Percentiles rank a stretch among this genome's conserved stretches.
phyloP scores from a whole-genome alignment of 176 grass and related monocot species.

The Hsuehochloa calcarea region DNA sequence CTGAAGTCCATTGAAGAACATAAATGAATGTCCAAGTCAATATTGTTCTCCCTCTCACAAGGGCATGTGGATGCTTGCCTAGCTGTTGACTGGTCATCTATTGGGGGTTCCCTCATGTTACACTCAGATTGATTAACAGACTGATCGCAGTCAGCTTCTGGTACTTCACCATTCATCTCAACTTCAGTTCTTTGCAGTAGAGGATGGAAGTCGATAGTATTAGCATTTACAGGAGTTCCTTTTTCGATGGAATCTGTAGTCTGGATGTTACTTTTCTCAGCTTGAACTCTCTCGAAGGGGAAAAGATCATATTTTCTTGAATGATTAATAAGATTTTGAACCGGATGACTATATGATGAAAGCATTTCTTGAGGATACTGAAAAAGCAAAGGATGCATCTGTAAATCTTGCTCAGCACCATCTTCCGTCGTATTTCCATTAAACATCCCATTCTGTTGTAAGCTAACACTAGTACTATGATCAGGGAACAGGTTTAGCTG shows the following conservation, averaged over 20 bases:
- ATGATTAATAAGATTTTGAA: conserved; percentile 39
- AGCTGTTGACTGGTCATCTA: conserved; percentile 33
- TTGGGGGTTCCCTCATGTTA: conserved; percentile 34
- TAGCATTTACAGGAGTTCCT: conserved; percentile 47
- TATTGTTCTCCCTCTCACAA: conserved; percentile 52
- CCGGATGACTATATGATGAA: conserved; percentile 48
- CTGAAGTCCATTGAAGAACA: conserved; percentile 48
- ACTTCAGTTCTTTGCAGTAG: conserved; percentile 69
- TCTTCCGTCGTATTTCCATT: conserved; percentile 37
- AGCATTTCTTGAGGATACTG: conserved; percentile 58
- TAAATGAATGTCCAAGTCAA: conserved; percentile 80
- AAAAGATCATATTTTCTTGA: conserved; percentile 50
- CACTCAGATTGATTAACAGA: conserved; percentile 32
- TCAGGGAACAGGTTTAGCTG: conserved; percentile 55
- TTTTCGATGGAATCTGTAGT: conserved; percentile 26
- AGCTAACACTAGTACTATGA: conserved; percentile 42
- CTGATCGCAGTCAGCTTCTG: conserved; percentile 27
- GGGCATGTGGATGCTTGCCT: conserved; percentile 35
- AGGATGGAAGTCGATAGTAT: conserved; percentile 82
- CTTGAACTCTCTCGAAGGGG: conserved; percentile 44
- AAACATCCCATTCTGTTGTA: conserved; percentile 33
- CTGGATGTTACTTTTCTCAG: conserved; percentile 43
- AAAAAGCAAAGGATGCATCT: conserved; percentile 94
- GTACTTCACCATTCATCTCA: conserved; percentile 32
- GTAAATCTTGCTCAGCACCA: conserved; percentile 63